Evolutionary conservation across 1,284 basidiomycete genomes (phyloP), one percentile per base, ranked within the genome.

Genomic region (Apiotrichum sp.): DNA sequence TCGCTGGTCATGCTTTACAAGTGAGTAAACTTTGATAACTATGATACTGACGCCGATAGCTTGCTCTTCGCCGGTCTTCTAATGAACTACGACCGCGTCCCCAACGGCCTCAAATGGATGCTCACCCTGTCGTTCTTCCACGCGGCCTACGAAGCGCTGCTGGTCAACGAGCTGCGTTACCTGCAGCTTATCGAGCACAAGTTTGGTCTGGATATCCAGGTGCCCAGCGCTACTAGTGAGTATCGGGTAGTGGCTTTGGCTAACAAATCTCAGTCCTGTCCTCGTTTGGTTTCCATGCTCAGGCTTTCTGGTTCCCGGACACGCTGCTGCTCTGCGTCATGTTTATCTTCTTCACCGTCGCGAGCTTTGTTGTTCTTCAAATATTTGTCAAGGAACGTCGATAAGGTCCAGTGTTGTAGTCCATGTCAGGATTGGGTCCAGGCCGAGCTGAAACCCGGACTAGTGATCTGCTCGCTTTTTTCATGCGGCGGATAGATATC

Each of bases 231-330:
- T 0, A 88, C 89, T 0, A 95, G 72, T 74, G 50, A 56, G 72
- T 68, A 5, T 44, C 31, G n/a, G 6, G 43, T 10, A 5, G 29
- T 29, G 34, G 40, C 34, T 10, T 6, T 39, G n/a, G 34, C n/a
- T 22, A 38, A 48, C 53, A 16, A 62, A 53, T 4, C 10, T 2
- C 55, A 74, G 72, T 95, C 70, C 78, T 95, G 29, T 92, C 88
- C 6, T 85, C 86, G 41, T 96, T 95, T 65, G 92, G 92, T 13
- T 83, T 97, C 57, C 82, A 86, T 59, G 86, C 91, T 38, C 67
- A 93, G 84, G 89, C 91, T 0, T 96, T 93, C 80, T 96, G 92
- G 92, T 95, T 87, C 87, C 92, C 92, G 0, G 91, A 96, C 72
- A 86, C 92, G 47, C 80, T 85, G 1, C 77, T 93, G 0, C 80